These are phyloP conservation scores for Trypethelium eluteriae DNA, from an alignment of 495 filamentous ascomycete genomes.

Conservation along the genomic window DNA sequence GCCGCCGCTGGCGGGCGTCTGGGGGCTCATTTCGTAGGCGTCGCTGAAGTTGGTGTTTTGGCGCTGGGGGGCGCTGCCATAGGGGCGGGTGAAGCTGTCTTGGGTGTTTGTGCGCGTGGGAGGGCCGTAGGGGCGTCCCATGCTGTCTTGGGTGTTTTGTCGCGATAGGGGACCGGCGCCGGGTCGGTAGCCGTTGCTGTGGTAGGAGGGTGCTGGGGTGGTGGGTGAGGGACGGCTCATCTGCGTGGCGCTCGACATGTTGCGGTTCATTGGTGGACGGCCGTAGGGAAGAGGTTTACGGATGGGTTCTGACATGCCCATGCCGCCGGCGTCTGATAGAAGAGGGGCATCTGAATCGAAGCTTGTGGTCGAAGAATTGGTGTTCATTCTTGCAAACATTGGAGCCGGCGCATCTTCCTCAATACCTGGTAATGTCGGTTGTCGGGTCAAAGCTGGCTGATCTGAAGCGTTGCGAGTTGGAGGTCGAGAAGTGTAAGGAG, in stretches of 20 bases:
- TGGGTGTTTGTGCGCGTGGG: slow-evolving; percentile 16
- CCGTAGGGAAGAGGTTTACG: slow-evolving; percentile 4
- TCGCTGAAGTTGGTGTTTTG: slow-evolving; percentile 4
- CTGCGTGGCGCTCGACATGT: slow-evolving; percentile 15
- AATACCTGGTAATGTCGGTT: slow-evolving; percentile 42
- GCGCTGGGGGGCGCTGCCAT: neutral
- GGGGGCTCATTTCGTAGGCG: slow-evolving; percentile 25
- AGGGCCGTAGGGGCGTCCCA: slow-evolving; percentile 13
- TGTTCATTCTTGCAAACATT: slow-evolving; percentile 41
- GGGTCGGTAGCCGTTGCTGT: slow-evolving; percentile 14
- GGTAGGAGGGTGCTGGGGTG: slow-evolving; percentile 11
- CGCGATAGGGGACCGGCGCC: slow-evolving; percentile 14
- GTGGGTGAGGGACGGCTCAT: slow-evolving; percentile 16
- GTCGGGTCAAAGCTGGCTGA: slow-evolving; percentile 15
- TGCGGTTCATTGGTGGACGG: slow-evolving; percentile 17
- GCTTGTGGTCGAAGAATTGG: slow-evolving; percentile 39
- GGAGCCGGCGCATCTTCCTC: slow-evolving; percentile 30
- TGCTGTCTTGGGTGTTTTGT: slow-evolving; percentile 25
- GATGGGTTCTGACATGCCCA: neutral
- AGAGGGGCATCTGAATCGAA: slow-evolving; percentile 54
- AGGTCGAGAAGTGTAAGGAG: slow-evolving; percentile 52
- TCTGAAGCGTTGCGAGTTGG: slow-evolving; percentile 39
- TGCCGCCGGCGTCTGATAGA: slow-evolving; percentile 45
- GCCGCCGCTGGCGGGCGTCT: slow-evolving; percentile 7
- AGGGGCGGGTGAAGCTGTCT: slow-evolving; percentile 12